Base-by-base conservation (phyloP, 139 green algal species). In the Chlamydomonas schloesseri region DNA sequence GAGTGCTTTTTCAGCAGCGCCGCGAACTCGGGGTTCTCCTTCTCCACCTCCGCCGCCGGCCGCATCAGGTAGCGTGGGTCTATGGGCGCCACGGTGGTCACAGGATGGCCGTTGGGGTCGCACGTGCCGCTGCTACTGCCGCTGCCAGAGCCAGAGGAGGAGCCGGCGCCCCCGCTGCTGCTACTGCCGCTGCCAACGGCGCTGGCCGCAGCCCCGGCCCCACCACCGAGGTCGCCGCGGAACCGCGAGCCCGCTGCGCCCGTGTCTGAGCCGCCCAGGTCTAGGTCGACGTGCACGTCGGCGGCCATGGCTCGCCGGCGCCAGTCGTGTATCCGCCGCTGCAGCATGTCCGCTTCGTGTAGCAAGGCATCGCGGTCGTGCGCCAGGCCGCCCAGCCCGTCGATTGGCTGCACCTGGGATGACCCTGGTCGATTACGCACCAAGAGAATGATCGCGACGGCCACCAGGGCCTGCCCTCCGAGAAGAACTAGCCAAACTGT, bases 21-120 rank as follows among this genome's bases (percentile, higher is more conserved):
- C 0, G 76, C 87, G 21, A 93, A 80, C 20, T 87, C 89, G 14
- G 89, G 87, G 53, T 93, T 87, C 68, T 92, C 89, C 24, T n/a
- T 9, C 34, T 71, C 69, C 3, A 87, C 69, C 26, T 80, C 81
- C 14, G 69, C 53, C 5, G 81, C 81, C 14, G 81, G 69, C 24
- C 81, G 81, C 81, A 87, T 87, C 5, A 87, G 53, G 69, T 87
- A 87, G 33, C 47, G 53, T 3, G 69, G 26, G 0, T 73, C 20
- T 17, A 79, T 46, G 53, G 69, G 81, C 24, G 26, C 53, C 3
- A 79, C 53, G 53, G 81, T 74, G 0, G 81, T 87, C 15, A 87
- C 34, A 14, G 81, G 81, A 55, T 87, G 81, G 26, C 81, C 81
- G 57, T 87, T 87, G 3, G 81, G 81, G 53, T 62, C 24, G 55